phyloP scores from a whole-genome alignment of 2,329 filamentous ascomycete genomes.

The Ceratocystis huliohia region DNA sequence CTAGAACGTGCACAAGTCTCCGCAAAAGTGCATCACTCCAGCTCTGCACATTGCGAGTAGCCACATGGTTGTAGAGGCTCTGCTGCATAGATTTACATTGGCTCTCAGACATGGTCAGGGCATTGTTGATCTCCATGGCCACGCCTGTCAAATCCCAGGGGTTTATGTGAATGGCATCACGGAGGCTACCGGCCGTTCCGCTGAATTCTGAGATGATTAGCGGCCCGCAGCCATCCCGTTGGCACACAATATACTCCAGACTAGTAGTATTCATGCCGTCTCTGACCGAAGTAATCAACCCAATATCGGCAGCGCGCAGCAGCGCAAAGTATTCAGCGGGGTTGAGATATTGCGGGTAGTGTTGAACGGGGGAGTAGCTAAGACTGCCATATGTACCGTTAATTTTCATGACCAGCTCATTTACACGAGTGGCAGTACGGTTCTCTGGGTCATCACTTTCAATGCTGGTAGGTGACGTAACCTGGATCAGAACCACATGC shows the following conservation, averaged over 20 bases:
- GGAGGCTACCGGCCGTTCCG: slow-evolving; percentile 75
- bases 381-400: slow-evolving; percentile 83
- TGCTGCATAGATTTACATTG: slow-evolving; percentile 57
- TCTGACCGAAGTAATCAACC: slow-evolving; percentile 85
- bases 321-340: slow-evolving; percentile 89
- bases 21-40: slow-evolving; percentile 75
- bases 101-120: slow-evolving; percentile 59
- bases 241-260: slow-evolving; percentile 85
- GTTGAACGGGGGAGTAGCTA: slow-evolving; percentile 79
- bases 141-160: slow-evolving; percentile 84
- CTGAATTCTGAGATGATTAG: slow-evolving; percentile 95
- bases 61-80: slow-evolving; percentile 71
- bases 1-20: slow-evolving; percentile 66
- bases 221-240: slow-evolving; percentile 73
- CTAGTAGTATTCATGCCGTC: slow-evolving; percentile 98
- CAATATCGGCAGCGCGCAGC: slow-evolving; percentile 79
- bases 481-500: slow-evolving; percentile 85
- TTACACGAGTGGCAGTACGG: slow-evolving; percentile 78
- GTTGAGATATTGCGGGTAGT: slow-evolving; percentile 85
- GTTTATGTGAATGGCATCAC: slow-evolving; percentile 87
- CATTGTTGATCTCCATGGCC: slow-evolving; percentile 68
- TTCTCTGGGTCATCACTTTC: slow-evolving; percentile 66
- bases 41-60: slow-evolving; percentile 68
- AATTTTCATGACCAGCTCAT: slow-evolving; percentile 80
- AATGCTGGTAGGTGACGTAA: slow-evolving; percentile 75